Percentiles rank a stretch among this genome's conserved stretches.
phyloP scores from a whole-genome alignment of 768 basidiomycete species.

The Rhodotorula toruloides region DNA sequence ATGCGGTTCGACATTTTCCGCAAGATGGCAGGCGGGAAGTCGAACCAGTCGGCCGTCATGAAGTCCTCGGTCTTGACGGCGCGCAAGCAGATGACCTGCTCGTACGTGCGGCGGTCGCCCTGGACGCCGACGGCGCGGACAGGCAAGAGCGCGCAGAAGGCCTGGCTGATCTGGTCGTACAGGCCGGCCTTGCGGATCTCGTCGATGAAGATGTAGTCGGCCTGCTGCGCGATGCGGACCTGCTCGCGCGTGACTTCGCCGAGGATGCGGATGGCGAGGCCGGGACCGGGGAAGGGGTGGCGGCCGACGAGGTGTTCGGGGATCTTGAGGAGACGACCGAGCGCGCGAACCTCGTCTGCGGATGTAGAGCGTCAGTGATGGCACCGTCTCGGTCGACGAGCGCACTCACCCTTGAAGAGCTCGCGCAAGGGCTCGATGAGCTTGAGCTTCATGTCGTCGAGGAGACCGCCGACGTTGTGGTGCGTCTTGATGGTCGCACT shows the following conservation, averaged over 20 bases:
- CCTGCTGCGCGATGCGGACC: conserved; percentile 81
- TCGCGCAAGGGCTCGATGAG: conserved; percentile 95
- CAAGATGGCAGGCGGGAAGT: conserved; percentile 86
- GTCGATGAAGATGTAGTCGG: conserved; percentile 93
- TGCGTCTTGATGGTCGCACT: conserved; percentile 99
- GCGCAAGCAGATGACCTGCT: conserved; percentile 86
- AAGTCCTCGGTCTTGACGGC: conserved; percentile 98
- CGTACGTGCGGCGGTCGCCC: conserved; percentile 93
- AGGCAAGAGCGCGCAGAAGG: conserved; percentile 91
- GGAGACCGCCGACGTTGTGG: conserved; percentile 93
- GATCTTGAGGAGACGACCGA: conserved; percentile 84
- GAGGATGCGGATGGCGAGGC: conserved; percentile 94
- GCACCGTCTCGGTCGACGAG: neutral
- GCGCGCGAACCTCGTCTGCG: conserved; percentile 86
- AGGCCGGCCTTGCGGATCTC: conserved; percentile 89
- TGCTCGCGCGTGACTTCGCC: conserved; percentile 92
- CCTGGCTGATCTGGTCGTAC: conserved; percentile 90
- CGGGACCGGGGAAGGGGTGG: conserved; percentile 98
- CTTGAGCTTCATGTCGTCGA: conserved; percentile 97
- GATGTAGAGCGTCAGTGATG: neutral
- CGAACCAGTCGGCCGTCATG: conserved; percentile 99
- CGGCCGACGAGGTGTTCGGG: conserved; percentile 88
- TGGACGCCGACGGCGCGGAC: conserved; percentile 97
- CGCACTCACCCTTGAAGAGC: conserved; percentile 84
- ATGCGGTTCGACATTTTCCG: conserved; percentile 90